A percentile compares a stretch with the other conserved stretches of the same genome.
These are phyloP conservation scores for Pulveroboletus sp. DNA, from an alignment of 768 basidiomycete genomes.

Conservation along the genomic window DNA sequence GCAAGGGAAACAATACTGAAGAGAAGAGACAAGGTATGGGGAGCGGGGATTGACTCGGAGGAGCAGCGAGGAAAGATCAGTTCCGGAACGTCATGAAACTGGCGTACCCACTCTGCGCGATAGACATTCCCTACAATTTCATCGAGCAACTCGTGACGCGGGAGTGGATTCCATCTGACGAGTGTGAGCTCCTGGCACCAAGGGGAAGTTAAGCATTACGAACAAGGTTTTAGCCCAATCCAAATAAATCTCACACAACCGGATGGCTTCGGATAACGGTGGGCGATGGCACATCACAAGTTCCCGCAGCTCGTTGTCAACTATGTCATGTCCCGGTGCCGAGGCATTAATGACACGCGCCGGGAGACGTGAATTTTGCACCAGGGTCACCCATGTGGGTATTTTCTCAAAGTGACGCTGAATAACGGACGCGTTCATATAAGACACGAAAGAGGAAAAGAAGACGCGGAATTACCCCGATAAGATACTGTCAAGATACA, in stretches of 20 bases:
- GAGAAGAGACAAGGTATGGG: conserved; percentile 58
- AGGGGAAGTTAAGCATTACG: conserved; percentile 18
- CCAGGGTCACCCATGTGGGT: conserved; percentile 11
- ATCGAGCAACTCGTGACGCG: conserved; percentile 51
- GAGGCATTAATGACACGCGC: conserved; percentile 36
- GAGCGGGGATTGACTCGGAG: conserved; percentile 34
- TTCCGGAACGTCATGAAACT: neutral
- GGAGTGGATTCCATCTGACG: conserved; percentile 49
- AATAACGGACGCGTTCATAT: neutral
- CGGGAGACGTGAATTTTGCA: conserved; percentile 36
- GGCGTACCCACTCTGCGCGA: conserved; percentile 40
- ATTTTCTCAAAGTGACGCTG: conserved; percentile 25
- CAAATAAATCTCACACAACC: conserved; percentile 60
- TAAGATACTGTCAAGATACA: conserved; percentile 42
- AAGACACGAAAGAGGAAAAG: neutral
- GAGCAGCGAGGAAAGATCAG: conserved; percentile 28
- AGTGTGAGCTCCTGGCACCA: neutral
- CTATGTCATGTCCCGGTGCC: conserved; percentile 31
- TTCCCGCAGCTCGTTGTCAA: conserved; percentile 34
- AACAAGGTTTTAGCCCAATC: conserved; percentile 58
- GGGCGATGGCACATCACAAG: conserved; percentile 51
- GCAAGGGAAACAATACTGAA: conserved; percentile 66
- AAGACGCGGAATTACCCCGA: conserved; percentile 38
- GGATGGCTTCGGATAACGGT: conserved; percentile 52
- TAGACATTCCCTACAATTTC: conserved; percentile 53